Percentiles rank a stretch among this genome's conserved stretches.
Evolutionary conservation across 768 basidiomycete species (phyloP).

Genomic region (Naganishia randhawae): DNA sequence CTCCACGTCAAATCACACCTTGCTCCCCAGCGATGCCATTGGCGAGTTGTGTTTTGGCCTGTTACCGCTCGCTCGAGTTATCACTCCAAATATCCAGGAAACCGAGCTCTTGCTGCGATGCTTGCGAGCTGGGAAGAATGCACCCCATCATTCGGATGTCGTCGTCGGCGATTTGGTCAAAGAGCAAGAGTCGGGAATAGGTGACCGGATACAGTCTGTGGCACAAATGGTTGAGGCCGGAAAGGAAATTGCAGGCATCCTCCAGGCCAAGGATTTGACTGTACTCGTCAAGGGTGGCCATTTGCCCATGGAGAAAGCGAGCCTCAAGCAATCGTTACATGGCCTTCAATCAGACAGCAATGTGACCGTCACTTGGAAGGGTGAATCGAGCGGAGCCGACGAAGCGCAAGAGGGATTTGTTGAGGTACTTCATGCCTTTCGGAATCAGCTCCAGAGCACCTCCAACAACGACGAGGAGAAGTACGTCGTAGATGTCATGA

Average conservation of each 20-base stretch:
- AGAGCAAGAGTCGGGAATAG: conserved; percentile 54
- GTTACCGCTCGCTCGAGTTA: conserved; percentile 61
- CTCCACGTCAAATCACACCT: conserved; percentile 78
- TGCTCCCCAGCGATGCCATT: conserved; percentile 68
- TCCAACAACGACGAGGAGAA: conserved; percentile 45
- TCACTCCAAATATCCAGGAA: conserved; percentile 84
- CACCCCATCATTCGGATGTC: not conserved
- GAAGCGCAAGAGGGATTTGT: conserved; percentile 36
- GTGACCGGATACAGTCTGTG: conserved; percentile 47
- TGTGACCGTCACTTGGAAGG: conserved; percentile 25
- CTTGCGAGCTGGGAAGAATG: conserved; percentile 29
- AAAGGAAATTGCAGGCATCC: conserved; percentile 2
- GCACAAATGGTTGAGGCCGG: conserved; percentile 9
- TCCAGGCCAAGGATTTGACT: conserved; percentile 42
- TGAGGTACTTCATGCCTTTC: conserved; percentile 35
- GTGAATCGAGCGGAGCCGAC: conserved; percentile 25
- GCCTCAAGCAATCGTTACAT: conserved; percentile 59
- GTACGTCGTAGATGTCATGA: conserved; percentile 43
- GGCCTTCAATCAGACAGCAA: conserved; percentile 32
- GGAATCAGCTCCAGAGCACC: not conserved
- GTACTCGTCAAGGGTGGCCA: conserved; percentile 87
- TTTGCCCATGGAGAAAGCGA: conserved; percentile 53
- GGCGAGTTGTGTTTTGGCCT: conserved; percentile 54
- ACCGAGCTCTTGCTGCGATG: conserved; percentile 64
- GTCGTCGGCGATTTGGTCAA: conserved; percentile 40